Evolutionary conservation across 2,329 filamentous ascomycete genomes (phyloP), one percentile per base, ranked within the genome.

Genomic region (Neopestalotiopsis sp.): DNA sequence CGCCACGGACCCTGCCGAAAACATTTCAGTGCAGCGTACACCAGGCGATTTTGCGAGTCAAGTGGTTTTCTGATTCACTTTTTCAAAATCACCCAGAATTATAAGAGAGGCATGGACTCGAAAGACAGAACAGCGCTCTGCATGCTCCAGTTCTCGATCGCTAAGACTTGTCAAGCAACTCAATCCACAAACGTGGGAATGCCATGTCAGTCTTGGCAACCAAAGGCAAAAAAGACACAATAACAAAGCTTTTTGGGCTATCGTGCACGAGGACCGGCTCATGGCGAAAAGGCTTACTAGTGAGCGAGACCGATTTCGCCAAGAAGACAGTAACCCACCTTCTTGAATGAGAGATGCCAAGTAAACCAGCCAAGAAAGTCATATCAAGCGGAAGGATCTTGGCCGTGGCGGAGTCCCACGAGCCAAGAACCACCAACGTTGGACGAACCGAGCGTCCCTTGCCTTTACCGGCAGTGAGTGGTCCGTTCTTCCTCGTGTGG

Each of bases 341-440:
- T 59, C 57, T 59, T 59, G 57, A 59, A 59, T 17, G 30, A 59
- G 57, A 59, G 24, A 59, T 28, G 57, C 57, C 57, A 59, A 59
- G 57, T 59, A 32, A 59, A 17, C 12, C 24, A 34, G 57, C 57
- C 57, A 59, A 59, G 57, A 59, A 24, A 59, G 30, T 28, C 13
- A 59, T 59, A 28, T 59, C 17, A 59, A 59, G 57, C 57, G 57
- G 57, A 59, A 59, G 13, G 20, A 59, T 30, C 57, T 59, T 59
- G 57, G 57, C 57, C 57, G 57, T 59, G 57, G 57, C 57, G 57
- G 57, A 59, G 57, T 24, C 20, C 57, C n/a, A 59, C 30, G 30
- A 59, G 57, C 57, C 57, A 59, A 59, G 57, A 38, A 38, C 24
- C 24, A 59, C 45, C 17, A 52, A 20, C 45, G 45, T 52, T 17